Conservation (phyloP, 306 rosid genomes). For the Chamaecrista fasciculata region DNA sequence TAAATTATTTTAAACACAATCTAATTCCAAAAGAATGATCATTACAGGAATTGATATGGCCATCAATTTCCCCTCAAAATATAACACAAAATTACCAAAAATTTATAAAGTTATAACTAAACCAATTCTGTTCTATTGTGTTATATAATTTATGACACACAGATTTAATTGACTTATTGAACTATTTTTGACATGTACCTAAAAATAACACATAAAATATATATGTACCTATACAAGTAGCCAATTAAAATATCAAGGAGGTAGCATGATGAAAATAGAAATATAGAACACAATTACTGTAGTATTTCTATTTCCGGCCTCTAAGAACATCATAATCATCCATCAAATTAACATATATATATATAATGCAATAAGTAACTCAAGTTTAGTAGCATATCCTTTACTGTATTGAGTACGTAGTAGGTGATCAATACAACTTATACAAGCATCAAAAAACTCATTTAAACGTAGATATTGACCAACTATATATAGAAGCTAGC, state of each 20-base stretch:
- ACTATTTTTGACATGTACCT: neutral
- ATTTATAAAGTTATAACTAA: too few relatives aligned
- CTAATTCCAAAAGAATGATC: too few relatives aligned
- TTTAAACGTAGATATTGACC: neutral
- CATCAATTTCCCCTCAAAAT: too few relatives aligned
- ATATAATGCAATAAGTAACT: neutral
- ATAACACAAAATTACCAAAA: too few relatives aligned
- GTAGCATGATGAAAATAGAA: neutral
- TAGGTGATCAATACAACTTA: neutral
- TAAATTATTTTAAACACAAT: too few relatives aligned
- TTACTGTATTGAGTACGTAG: neutral
- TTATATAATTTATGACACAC: too few relatives aligned
- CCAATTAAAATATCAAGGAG: neutral
- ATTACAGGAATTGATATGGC: too few relatives aligned
- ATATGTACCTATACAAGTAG: neutral
- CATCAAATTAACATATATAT: neutral
- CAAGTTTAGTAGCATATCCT: neutral
- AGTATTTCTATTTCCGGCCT: neutral
- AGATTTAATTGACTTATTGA: too few relatives aligned
- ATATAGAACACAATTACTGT: neutral
- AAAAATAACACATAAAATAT: neutral
- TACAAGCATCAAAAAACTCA: neutral
- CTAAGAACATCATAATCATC: neutral
- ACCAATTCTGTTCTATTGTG: too few relatives aligned
- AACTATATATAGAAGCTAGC: neutral